phyloP scores from a whole-genome alignment of 1,139 yeast genomes.

The Nakaseomyces bracarensis region DNA sequence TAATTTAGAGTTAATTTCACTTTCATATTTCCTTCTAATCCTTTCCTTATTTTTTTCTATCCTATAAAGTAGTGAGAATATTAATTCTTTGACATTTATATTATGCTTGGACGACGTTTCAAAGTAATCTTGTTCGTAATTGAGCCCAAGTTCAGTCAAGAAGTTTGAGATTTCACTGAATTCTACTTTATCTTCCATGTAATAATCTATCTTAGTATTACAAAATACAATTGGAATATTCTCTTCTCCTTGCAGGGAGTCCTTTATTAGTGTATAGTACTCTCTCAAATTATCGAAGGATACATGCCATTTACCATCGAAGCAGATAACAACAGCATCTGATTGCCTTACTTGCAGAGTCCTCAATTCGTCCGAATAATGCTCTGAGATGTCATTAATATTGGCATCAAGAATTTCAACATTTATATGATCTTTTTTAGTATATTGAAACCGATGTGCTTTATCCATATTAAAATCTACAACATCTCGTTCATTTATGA shows the following conservation, averaged over 20 bases:
- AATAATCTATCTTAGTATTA: conserved; percentile 3
- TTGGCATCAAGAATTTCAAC: conserved; percentile 16
- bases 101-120: conserved; percentile 6
- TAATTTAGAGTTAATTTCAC: no score
- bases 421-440: conserved; percentile 8
- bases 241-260: not conserved
- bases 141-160: not conserved
- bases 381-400: conserved; percentile 12
- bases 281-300: conserved; percentile 5
- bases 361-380: conserved; percentile 12
- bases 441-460: conserved; percentile 4
- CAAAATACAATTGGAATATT: conserved; percentile 2
- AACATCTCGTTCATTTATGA: not conserved
- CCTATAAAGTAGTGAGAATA: conserved; percentile 9
- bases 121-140: conserved; percentile 5
- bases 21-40: not conserved
- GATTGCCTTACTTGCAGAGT: conserved; percentile 14
- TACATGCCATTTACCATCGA: conserved; percentile 10
- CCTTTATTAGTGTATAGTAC: not conserved
- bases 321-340: conserved; percentile 16
- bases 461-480: conserved; percentile 4
- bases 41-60: conserved; percentile 10
- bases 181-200: conserved; percentile 5
- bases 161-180: not conserved
- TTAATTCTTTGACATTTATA: not conserved